Conservation (phyloP, 2,329 filamentous ascomycete species). For the Dryadomyces quercivorus region DNA sequence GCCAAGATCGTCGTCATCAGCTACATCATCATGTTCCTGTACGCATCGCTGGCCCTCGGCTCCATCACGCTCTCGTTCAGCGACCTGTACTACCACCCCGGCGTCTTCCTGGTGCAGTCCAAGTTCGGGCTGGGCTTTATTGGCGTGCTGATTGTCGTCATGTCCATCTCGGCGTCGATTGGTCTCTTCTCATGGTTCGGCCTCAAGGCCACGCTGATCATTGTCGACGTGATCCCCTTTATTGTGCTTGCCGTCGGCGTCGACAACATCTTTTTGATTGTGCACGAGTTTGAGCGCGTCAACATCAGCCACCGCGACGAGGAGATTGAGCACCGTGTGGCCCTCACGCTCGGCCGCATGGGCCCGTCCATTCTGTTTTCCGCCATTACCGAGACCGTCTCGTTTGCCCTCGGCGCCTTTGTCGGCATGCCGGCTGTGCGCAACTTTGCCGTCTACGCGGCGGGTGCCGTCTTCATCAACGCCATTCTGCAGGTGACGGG, state of each 20-base stretch:
- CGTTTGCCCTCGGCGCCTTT: conserved; percentile 83
- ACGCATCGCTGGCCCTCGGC: conserved; percentile 83
- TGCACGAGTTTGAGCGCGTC: conserved; percentile 93
- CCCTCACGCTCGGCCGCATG: conserved; percentile 85
- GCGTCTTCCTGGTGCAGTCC: conserved; percentile 79
- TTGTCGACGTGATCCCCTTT: conserved; percentile 96
- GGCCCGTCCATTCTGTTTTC: conserved; percentile 93
- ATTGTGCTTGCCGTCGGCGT: conserved; percentile 93
- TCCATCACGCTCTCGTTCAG: conserved; percentile 70
- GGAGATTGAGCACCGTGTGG: conserved; percentile 72
- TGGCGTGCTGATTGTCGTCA: conserved; percentile 88
- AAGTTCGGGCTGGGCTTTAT: conserved; percentile 94
- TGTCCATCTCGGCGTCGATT: conserved; percentile 94
- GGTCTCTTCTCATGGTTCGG: conserved; percentile 86
- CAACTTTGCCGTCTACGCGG: conserved; percentile 94
- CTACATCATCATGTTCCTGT: conserved; percentile 98
- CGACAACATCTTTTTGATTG: conserved; percentile 97
- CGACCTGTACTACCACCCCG: conserved; percentile 70
- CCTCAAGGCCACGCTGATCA: conserved; percentile 92
- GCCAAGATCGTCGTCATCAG: conserved; percentile 94
- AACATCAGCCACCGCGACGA: conserved; percentile 87
- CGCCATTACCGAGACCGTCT: conserved; percentile 85
- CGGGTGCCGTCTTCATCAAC: conserved; percentile 93
- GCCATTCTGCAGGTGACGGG: conserved; percentile 94
- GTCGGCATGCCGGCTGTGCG: conserved; percentile 97